These are phyloP conservation scores for Collybiopsis luxurians DNA, from an alignment of 768 basidiomycete species.

Conservation along the genomic window DNA sequence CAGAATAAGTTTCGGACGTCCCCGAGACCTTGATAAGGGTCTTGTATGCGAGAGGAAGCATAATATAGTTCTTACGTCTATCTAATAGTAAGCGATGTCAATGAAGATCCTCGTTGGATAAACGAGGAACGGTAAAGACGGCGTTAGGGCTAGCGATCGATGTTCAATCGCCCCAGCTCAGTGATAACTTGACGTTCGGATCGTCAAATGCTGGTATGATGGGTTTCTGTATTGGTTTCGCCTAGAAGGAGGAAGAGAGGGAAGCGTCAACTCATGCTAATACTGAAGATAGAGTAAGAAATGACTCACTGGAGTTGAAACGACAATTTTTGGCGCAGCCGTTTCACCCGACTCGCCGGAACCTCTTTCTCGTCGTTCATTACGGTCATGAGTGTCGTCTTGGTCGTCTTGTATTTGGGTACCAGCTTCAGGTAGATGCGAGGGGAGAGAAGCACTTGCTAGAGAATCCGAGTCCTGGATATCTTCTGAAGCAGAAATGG, in stretches of 20 bases:
- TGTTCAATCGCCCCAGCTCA: constrained; percentile 7
- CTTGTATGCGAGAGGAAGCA: too few species aligned
- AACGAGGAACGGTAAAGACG: too few species aligned
- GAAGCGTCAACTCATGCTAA: neutral
- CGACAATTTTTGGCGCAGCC: neutral
- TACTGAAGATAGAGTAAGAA: neutral
- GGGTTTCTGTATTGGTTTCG: neutral
- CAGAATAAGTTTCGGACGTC: too few species aligned
- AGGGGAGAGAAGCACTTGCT: neutral
- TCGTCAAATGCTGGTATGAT: neutral
- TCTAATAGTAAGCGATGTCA: too few species aligned
- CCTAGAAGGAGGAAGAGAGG: neutral
- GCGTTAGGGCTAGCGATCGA: too few species aligned
- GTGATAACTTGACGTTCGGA: constrained; percentile 1
- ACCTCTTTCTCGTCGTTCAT: neutral
- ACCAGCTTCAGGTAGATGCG: neutral
- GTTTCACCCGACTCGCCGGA: neutral
- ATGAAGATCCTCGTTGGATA: too few species aligned
- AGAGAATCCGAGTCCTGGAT: neutral
- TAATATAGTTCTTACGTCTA: too few species aligned
- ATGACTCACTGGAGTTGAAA: neutral
- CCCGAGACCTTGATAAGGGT: too few species aligned
- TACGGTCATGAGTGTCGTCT: too few species aligned
- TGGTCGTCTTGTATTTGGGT: too few species aligned
- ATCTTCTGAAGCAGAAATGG: neutral